Conservation (phyloP, 192 early-diverging fungal species). For the Rhizophagus clarus region DNA sequence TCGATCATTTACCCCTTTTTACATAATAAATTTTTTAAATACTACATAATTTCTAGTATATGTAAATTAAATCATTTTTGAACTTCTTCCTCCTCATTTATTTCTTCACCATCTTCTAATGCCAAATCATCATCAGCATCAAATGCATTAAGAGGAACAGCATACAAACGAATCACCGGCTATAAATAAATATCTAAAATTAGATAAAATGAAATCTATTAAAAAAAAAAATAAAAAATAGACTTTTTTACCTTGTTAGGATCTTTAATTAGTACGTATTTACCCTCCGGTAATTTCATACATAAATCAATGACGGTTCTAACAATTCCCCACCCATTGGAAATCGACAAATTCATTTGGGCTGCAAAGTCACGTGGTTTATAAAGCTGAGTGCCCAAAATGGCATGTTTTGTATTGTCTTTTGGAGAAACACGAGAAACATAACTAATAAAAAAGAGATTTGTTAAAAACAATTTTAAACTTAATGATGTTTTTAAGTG, state of each 20-base stretch:
- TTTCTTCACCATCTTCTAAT: conserved; percentile 48
- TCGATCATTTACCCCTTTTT: too few species aligned
- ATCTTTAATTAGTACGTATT: conserved; percentile 94
- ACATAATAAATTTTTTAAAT: too few species aligned
- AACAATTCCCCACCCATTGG: conserved; percentile 95
- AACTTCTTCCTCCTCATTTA: conserved; percentile 40
- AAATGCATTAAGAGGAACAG: conserved; percentile 72
- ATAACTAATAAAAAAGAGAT: conserved; percentile 42
- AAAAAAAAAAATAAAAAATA: not conserved
- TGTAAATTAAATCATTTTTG: too few species aligned
- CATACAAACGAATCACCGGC: conserved; percentile 79
- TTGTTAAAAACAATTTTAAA: not conserved
- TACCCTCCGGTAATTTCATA: conserved; percentile 85
- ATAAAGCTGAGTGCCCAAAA: conserved; percentile 84
- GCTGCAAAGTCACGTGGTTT: conserved; percentile 87
- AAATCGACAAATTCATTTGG: conserved; percentile 85
- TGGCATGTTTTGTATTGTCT: conserved; percentile 76
- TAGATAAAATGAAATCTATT: not conserved
- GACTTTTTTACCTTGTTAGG: conserved; percentile 72
- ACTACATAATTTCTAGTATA: too few species aligned
- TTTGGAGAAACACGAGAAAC: conserved; percentile 77
- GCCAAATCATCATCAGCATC: conserved; percentile 52
- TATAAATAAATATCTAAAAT: conserved; percentile 4
- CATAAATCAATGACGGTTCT: conserved; percentile 92
- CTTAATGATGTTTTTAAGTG: conserved; percentile 18